Evolutionary conservation across 371 early-diverging fungal genomes (phyloP), one percentile per base, ranked within the genome.

Genomic region (Mortierella sp.): DNA sequence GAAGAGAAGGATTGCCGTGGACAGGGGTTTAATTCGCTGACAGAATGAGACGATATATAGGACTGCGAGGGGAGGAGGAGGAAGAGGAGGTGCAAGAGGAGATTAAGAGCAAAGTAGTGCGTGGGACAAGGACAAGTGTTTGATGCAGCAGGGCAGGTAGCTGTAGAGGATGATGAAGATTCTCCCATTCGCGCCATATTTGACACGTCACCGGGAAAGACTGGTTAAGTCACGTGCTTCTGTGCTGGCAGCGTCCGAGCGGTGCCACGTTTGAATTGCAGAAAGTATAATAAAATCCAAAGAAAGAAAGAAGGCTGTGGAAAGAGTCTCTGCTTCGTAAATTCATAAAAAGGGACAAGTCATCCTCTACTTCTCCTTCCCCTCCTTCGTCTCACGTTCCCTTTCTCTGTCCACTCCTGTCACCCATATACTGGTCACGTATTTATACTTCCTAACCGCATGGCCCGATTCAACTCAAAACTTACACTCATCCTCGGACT

Each of bases 401-500:
- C 23, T 21, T 4, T 21, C 34, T 21, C 32, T 19, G 24, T 34
- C 12, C 28, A 12, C n/a, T 23, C 6, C 24, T 46, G 27, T 34
- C 12, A 6, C 30, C n/a, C n/a, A n/a, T n/a, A n/a, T n/a, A n/a
- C n/a, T n/a, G n/a, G n/a, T n/a, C n/a, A n/a, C n/a, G n/a, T n/a
- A n/a, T 8, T 39, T 44, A 27, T 19, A 41, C 55, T 28, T 55
- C 6, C 44, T 7, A 41, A 49, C 55, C 23, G 30, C 23, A 73
- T 73, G 75, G 60, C 48, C 31, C 59, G 60, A 46, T 63, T 73
- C 58, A 55, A 54, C 3, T 67, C 67, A 49, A 73, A 68, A 30
- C 68, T 73, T 49, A 42, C 75, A 7, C 63, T 76, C 30, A 56
- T 76, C 46, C 64, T 76, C 47, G 76, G 76, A 4, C 65, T 76